Evolutionary conservation across 2,329 filamentous ascomycete genomes (phyloP).

Genomic region (Onygenales sp.): DNA sequence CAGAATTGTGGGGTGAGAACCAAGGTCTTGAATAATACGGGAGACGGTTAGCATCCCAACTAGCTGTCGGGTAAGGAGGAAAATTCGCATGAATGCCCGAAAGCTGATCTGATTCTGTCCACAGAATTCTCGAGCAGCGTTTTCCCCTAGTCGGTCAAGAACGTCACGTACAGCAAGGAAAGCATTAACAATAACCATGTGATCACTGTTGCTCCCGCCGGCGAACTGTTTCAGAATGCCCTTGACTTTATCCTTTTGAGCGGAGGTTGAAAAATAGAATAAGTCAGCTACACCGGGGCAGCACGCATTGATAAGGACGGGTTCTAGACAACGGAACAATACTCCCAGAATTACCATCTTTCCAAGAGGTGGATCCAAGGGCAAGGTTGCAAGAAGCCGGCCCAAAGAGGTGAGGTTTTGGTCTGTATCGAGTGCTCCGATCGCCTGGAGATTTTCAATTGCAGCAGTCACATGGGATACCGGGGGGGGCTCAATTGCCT

Average conservation of each 20-base stretch:
- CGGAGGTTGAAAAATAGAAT: too few species aligned
- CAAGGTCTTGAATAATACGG: constrained; percentile 22
- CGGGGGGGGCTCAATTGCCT: constrained; percentile 38
- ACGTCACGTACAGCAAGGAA: constrained; percentile 30
- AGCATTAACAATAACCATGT: constrained; percentile 36
- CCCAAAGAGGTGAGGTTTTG: constrained; percentile 39
- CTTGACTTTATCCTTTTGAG: too few species aligned
- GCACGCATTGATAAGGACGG: constrained; percentile 36
- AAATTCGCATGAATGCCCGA: constrained; percentile 26
- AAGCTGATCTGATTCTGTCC: constrained; percentile 25
- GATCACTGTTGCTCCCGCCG: constrained; percentile 33
- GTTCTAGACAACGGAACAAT: constrained; percentile 44
- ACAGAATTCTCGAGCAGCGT: constrained; percentile 21
- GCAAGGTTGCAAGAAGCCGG: constrained; percentile 31
- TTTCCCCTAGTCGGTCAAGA: constrained; percentile 20
- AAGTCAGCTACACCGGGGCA: constrained; percentile 7
- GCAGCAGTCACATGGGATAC: constrained; percentile 27
- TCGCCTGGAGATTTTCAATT: constrained; percentile 27
- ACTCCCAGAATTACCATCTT: constrained; percentile 44
- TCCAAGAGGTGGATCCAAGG: constrained; percentile 36
- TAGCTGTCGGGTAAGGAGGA: constrained; percentile 28
- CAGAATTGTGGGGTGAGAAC: constrained; percentile 9
- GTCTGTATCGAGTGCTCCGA: constrained; percentile 35
- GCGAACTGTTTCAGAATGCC: constrained; percentile 22
- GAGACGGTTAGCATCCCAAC: constrained; percentile 27